A percentile compares a stretch with the other conserved stretches of the same genome.
phyloP scores from a whole-genome alignment of 306 rosid genomes.

The Bauhinia variegata region DNA sequence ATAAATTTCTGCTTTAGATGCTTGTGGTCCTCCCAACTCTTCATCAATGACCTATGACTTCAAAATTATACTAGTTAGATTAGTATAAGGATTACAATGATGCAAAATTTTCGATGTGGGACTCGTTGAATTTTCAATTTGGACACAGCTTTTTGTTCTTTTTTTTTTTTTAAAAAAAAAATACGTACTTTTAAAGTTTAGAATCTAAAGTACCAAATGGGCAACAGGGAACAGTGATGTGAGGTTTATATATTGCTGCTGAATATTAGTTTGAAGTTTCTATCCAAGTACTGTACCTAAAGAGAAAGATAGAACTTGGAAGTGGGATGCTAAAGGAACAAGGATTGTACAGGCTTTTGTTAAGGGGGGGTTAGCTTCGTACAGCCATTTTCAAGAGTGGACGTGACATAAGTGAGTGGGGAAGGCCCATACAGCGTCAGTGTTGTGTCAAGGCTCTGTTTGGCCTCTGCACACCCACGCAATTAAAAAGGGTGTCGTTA shows the following conservation, averaged over 20 bases:
- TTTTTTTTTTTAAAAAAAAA: constrained; percentile 2
- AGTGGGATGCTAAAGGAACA: constrained; percentile 37
- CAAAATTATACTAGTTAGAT: too few species aligned
- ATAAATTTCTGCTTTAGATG: not conserved
- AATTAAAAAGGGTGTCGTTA: too few species aligned
- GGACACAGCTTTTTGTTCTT: not conserved
- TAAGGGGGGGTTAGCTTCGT: constrained; percentile 35
- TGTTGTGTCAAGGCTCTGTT: constrained; percentile 44
- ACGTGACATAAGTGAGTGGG: constrained; percentile 62
- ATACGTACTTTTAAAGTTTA: constrained; percentile 18
- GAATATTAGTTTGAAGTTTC: constrained; percentile 3
- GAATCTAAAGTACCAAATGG: constrained; percentile 37
- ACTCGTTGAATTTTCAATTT: not conserved
- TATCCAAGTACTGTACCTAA: constrained; percentile 45
- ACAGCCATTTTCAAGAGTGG: constrained; percentile 53
- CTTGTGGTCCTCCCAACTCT: constrained; percentile 42
- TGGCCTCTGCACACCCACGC: constrained; percentile 20
- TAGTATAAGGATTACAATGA: too few species aligned
- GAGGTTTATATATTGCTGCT: constrained; percentile 15
- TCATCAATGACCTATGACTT: too few species aligned
- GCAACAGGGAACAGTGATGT: constrained; percentile 34
- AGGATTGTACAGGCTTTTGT: constrained; percentile 23
- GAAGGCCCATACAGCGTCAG: constrained; percentile 56
- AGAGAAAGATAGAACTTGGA: constrained; percentile 27
- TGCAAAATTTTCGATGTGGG: too few species aligned